A percentile compares a stretch with the other conserved stretches of the same genome.
Evolutionary conservation across 495 filamentous ascomycete genomes (phyloP).

Genomic region (Saxispiralis lemnorum): DNA sequence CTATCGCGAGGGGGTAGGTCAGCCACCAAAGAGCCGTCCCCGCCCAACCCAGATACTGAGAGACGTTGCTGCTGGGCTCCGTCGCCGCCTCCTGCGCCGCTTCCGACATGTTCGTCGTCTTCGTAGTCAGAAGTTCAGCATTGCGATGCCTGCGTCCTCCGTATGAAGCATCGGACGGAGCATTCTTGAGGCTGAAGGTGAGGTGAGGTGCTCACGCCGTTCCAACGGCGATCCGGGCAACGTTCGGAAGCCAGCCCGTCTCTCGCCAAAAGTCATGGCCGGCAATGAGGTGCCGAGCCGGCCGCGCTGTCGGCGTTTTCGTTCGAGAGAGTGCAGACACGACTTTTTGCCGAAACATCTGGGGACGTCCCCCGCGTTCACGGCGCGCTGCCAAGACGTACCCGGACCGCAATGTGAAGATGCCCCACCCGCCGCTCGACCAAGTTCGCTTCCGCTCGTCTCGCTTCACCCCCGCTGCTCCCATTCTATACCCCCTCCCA

Average conservation of each 20-base stretch:
- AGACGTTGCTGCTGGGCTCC: not conserved
- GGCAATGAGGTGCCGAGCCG: too few species aligned
- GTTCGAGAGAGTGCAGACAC: not conserved
- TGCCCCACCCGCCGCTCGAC: too few species aligned
- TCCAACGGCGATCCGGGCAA: not conserved
- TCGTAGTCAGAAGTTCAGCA: too few species aligned
- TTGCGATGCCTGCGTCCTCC: too few species aligned
- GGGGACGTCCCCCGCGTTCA: conserved; percentile 14
- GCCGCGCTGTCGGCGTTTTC: too few species aligned
- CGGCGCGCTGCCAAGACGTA: not conserved
- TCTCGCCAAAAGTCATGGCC: not conserved
- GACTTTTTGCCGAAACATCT: not conserved
- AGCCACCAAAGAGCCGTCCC: conserved; percentile 23
- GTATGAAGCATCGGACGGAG: not conserved
- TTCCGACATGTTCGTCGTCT: too few species aligned
- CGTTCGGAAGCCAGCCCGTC: not conserved
- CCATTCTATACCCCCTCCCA: too few species aligned
- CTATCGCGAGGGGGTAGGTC: conserved; percentile 23
- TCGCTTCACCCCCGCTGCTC: too few species aligned
- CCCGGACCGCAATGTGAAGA: too few species aligned
- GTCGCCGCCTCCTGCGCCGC: not conserved
- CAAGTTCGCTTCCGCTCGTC: too few species aligned
- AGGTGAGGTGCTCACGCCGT: too few species aligned
- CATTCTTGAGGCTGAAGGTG: too few species aligned
- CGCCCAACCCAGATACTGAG: conserved; percentile 15